Percentiles rank a stretch among this genome's conserved stretches.
Conservation (phyloP, 2,329 filamentous ascomycete genomes). For the Epichloe amarillans region DNA sequence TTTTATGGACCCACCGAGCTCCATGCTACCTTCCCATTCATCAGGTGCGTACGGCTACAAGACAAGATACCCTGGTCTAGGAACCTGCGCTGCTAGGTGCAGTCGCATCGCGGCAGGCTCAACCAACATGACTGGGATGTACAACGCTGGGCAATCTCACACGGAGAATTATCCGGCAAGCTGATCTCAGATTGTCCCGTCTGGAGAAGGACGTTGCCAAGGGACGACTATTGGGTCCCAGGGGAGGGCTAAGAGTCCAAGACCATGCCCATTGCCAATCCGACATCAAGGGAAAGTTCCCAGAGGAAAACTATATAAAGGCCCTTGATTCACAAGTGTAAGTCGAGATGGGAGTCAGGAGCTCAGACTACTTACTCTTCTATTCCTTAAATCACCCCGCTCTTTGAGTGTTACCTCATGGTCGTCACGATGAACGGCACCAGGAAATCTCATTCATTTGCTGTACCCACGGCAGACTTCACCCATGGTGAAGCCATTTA, state of each 20-base stretch:
- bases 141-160: conserved; percentile 3
- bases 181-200: conserved; percentile 1
- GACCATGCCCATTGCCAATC: not conserved
- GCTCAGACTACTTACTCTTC: conserved; percentile 1
- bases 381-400: not conserved
- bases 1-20: conserved; percentile 3
- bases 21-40: conserved; percentile 3
- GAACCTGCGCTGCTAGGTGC: not conserved
- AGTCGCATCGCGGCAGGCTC: not conserved
- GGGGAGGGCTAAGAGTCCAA: conserved; percentile 1
- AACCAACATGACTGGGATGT: conserved; percentile 2
- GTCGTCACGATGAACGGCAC: conserved; percentile 7
- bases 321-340: conserved; percentile 2
- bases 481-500: conserved; percentile 9
- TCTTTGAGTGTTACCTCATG: conserved; percentile 1
- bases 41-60: not conserved
- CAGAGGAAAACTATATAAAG: conserved; percentile 9
- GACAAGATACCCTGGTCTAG: conserved; percentile 4
- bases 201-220: not conserved
- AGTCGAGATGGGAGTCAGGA: not conserved
- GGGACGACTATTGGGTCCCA: not conserved
- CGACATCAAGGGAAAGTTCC: conserved; percentile 4
- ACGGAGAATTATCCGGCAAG: conserved; percentile 9
- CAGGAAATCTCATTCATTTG: conserved; percentile 4
- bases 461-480: conserved; percentile 5